Evolutionary conservation across 1,284 basidiomycete species (phyloP), one percentile per base, ranked within the genome.

Genomic region (Mycena citricolor): DNA sequence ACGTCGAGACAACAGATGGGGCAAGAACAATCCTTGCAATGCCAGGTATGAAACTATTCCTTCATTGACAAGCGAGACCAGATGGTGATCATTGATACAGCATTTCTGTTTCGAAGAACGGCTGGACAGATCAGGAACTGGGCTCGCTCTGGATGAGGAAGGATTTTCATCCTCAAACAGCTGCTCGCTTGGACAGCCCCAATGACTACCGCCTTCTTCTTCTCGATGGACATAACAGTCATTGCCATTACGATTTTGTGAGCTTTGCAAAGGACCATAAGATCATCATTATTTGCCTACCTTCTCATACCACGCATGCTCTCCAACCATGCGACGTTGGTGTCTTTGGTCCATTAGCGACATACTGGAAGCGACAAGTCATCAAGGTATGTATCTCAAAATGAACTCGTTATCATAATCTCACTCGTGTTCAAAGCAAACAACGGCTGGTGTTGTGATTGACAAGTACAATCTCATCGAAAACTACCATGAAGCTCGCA

Each of bases 161-260:
- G 63, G 45, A 40, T 22, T 46, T 74, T 44, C 53, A 66, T 5
- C 67, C 66, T 3, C 28, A 51, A 10, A 60, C 63, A 10, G 48
- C 44, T 16, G 57, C 32, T 5, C 48, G 52, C 8, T 24, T 46
- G 4, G 62, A 61, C 28, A 42, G 39, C 8, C 41, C 53, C 1
- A 51, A 54, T 8, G 55, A 56, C 5, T 61, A 62, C 37, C 59
- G 57, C 1, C 55, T 73, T 0, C 57, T 74, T 2, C 63, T 73
- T 37, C 54, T 70, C 23, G 68, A 74, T 58, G 66, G 70, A 4
- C 70, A 73, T 46, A 63, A 61, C 32, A 69, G 63, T 3, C 69
- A 73, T 44, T 53, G 49, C 29, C 65, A 70, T 40, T 62, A 57
- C 32, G 19, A 33, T 2, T 62, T 67, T 36, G 54, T 49, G 39